Evolutionary conservation across 2,329 filamentous ascomycete genomes (phyloP), one percentile per base, ranked within the genome.

Genomic region (Fusarium odoratissimum): DNA sequence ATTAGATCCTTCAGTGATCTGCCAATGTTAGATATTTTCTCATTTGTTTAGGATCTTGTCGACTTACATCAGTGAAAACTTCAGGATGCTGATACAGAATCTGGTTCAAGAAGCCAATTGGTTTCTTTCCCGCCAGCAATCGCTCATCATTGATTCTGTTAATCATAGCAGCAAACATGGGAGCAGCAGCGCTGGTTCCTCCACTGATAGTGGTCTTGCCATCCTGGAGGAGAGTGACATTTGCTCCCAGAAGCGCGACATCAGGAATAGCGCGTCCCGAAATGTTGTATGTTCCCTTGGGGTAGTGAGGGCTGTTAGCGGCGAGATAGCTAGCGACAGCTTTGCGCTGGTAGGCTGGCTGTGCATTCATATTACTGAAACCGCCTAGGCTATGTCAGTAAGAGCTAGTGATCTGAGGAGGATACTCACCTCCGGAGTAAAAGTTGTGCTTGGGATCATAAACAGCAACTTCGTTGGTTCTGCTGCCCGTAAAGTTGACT

Each of bases 401-500:
- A 31, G 10, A 31, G 31, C 12, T 31, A 31, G 4, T 2, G 31
- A 31, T 12, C 31, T 31, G 5, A 31, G 11, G 31, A 13, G 3
- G 1, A 10, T 8, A 38, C 25, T n/a, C 12, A 62, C 52, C 60
- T 35, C 60, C 54, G 13, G 60, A 62, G 35, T 59, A 62, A 28
- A 59, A 62, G 41, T 60, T 48, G 9, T 62, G 60, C n/a, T 62
- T 62, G 10, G 60, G 60, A 30, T 62, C 60, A 1, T 12, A 62
- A 6, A 62, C 60, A 4, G 41, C 60, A 23, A 62, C 60, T 8
- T 62, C 60, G 0, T 62, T 23, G 30, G 41, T 40, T 10, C n/a
- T 38, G 5, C 21, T 59, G 17, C 60, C 52, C 1, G 41, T 62
- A 4, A 62, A 62, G 19, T 62, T 60, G 41, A 62, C 41, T 0